Evolutionary conservation across 2,329 filamentous ascomycete genomes (phyloP).

Genomic region (Nothopassalora personata): DNA sequence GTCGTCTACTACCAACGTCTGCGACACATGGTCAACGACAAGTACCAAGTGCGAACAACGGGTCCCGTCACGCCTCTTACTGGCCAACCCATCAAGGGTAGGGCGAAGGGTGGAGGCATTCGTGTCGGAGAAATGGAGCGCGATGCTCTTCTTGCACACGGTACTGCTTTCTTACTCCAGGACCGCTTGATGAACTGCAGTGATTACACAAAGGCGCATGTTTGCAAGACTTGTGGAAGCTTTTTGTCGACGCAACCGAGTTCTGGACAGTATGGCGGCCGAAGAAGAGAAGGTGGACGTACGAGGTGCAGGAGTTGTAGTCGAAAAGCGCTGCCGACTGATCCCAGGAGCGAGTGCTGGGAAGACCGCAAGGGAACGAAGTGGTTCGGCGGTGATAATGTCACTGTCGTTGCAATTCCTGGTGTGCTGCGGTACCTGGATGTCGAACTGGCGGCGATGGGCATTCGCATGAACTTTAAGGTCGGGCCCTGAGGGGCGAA

Average conservation of each 20-base stretch:
- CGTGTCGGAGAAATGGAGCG: constrained; percentile 99
- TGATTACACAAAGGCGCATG: constrained; percentile 83
- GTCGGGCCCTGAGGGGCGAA: constrained; percentile 48
- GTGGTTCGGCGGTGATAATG: constrained; percentile 84
- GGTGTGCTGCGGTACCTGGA: constrained; percentile 90
- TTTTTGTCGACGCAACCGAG: constrained; percentile 85
- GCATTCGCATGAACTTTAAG: constrained; percentile 87
- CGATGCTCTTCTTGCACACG: constrained; percentile 89
- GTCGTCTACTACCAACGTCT: constrained; percentile 98
- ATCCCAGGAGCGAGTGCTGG: constrained; percentile 60
- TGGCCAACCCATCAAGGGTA: constrained; percentile 93
- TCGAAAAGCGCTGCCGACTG: constrained; percentile 25
- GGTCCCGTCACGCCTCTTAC: constrained; percentile 86
- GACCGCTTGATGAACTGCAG: constrained; percentile 96
- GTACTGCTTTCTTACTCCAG: constrained; percentile 88
- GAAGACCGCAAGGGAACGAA: constrained; percentile 81
- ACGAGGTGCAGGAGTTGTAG: constrained; percentile 36
- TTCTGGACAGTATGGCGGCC: constrained; percentile 43
- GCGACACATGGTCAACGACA: constrained; percentile 99
- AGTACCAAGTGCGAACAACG: constrained; percentile 95
- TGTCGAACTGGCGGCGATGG: constrained; percentile 94
- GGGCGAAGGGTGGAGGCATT: constrained; percentile 95
- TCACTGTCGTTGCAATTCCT: constrained; percentile 85
- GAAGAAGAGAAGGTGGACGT: constrained; percentile 25
- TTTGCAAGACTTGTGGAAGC: constrained; percentile 82